Percentiles rank a stretch among this genome's conserved stretches.
phyloP scores from a whole-genome alignment of 495 filamentous ascomycete species.

The Glonium stellatum region DNA sequence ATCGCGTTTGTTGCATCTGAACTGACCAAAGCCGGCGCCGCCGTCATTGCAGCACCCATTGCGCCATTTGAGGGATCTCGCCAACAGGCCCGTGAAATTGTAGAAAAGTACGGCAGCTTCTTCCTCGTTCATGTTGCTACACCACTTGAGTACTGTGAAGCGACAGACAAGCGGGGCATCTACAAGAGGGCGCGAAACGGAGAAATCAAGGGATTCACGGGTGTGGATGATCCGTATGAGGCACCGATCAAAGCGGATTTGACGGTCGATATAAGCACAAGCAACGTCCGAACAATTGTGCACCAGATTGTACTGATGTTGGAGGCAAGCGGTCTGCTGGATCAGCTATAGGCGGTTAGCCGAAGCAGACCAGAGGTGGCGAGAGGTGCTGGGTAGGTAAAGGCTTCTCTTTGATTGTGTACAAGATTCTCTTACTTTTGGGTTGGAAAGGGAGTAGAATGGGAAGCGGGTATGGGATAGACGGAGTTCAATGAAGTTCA shows the following conservation, averaged over 20 bases:
- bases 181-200: conserved; percentile 78
- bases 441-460: too few species aligned
- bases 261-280: conserved; percentile 76
- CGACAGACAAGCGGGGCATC: conserved; percentile 88
- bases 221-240: conserved; percentile 98
- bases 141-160: conserved; percentile 83
- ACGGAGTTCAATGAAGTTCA: too few species aligned
- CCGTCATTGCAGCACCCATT: conserved; percentile 96
- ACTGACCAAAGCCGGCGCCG: conserved; percentile 84
- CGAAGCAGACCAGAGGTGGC: too few species aligned
- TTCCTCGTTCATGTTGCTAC: conserved; percentile 94
- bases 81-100: conserved; percentile 67
- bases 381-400: too few species aligned
- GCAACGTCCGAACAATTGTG: conserved; percentile 82
- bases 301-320: conserved; percentile 94
- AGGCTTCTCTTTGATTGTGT: too few species aligned
- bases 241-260: conserved; percentile 72
- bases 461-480: too few species aligned
- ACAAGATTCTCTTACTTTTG: too few species aligned
- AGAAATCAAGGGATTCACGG: conserved; percentile 97
- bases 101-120: conserved; percentile 83
- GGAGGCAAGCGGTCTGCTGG: conserved; percentile 80
- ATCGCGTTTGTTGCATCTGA: conserved; percentile 95
- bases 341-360: conserved; percentile 40
- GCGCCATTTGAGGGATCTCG: conserved; percentile 81